Evolutionary conservation across 345 rosid species (phyloP).

Genomic region (Aquilaria malaccensis): DNA sequence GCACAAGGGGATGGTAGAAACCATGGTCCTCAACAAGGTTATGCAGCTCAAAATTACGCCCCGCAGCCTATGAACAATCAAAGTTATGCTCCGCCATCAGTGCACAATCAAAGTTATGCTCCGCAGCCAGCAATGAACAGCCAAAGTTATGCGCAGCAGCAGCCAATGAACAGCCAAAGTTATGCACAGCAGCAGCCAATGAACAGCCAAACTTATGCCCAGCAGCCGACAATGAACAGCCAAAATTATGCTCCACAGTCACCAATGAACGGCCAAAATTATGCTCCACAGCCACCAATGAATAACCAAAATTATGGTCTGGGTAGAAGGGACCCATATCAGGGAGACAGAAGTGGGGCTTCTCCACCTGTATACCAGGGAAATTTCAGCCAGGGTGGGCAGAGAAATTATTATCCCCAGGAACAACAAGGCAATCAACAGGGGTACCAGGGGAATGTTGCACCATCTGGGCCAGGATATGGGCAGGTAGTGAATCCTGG

Average conservation of each 20-base stretch:
- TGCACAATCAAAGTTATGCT: constrained; percentile 21
- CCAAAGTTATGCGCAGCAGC: constrained; percentile 35
- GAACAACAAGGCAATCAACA: constrained; percentile 31
- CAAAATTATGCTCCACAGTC: constrained; percentile 33
- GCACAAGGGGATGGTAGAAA: constrained; percentile 41
- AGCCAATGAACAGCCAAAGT: constrained; percentile 18
- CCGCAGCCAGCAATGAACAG: constrained; percentile 31
- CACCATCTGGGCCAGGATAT: constrained; percentile 11
- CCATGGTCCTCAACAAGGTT: constrained; percentile 39
- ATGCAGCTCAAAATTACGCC: constrained; percentile 21
- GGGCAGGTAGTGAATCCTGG: neutral
- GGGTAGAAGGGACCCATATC: constrained; percentile 16
- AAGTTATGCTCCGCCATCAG: constrained; percentile 24
- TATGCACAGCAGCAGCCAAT: constrained; percentile 20
- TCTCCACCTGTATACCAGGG: constrained; percentile 30
- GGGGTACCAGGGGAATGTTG: constrained; percentile 31
- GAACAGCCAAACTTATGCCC: constrained; percentile 17
- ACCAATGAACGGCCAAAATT: constrained; percentile 26
- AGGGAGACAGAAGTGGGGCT: constrained; percentile 16
- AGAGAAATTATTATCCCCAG: constrained; percentile 33
- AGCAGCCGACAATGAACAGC: constrained; percentile 31
- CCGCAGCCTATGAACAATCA: constrained; percentile 15
- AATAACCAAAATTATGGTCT: too few species aligned
- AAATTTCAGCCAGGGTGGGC: constrained; percentile 32
- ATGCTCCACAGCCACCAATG: constrained; percentile 15